Evolutionary conservation across 2,329 filamentous ascomycete species (phyloP), one percentile per base, ranked within the genome.

Genomic region (Fusarium sp.): DNA sequence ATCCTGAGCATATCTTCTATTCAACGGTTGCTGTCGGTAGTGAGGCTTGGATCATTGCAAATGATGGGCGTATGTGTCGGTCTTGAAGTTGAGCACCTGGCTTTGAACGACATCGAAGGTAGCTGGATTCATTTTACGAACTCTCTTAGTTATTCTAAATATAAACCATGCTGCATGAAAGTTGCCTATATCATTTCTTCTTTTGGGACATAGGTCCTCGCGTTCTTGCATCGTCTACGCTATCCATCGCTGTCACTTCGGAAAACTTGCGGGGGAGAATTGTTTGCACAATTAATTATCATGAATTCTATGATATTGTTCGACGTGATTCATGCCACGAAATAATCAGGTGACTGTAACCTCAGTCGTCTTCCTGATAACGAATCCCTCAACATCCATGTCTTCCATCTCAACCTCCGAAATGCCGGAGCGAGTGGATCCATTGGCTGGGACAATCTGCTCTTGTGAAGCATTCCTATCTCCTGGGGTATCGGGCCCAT

Each of bases 1-100:
- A 89, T 74, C 82, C 85, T 4, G 50, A 79, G 2, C 72, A 77
- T 6, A 58, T 90, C 3, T 87, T 87, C 36, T 87, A 87, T 66
- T 85, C 84, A 6, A 77, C 76, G 5, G 84, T 82, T 9, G 85
- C 81, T 2, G 87, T 90, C 12, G 88, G 87, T 0, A 88, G 86
- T 65, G 87, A 89, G 47, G 75, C 73, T 6, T 89, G 87, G 87
- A 20, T 17, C 4, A n/a, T 78, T 9, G 41, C 50, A 6, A 8
- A 41, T 1, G n/a, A 68, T 44, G 75, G 75, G 3, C 63, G 68
- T 0, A 75, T 78, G 75, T 78, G 76, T n/a, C 56, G 26, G 8
- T 30, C 41, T 8, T 12, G 10, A 15, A 8, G 2, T 5, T 68
- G 42, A 63, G 9, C 4, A 4, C 9, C 6, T 17, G 7, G 6